These are phyloP conservation scores for Periglandula ipomoeae DNA, from an alignment of 2,329 filamentous ascomycete genomes.

Conservation along the genomic window DNA sequence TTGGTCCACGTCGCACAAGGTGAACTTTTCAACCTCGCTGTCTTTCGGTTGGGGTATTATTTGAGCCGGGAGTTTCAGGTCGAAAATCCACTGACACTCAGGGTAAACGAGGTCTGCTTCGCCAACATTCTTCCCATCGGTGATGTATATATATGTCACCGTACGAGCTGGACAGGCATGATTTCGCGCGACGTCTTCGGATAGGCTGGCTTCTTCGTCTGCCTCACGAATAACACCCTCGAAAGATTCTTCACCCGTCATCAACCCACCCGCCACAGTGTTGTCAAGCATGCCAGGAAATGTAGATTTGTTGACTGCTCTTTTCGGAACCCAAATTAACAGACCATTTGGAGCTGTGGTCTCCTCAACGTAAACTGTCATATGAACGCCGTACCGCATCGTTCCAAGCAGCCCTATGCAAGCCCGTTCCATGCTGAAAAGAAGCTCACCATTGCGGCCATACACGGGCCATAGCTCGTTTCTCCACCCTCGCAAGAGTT, in stretches of 20 bases:
- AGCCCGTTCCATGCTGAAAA: slow-evolving; percentile 70
- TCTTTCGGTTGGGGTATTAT: slow-evolving; percentile 70
- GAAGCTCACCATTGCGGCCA: slow-evolving; percentile 47
- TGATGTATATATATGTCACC: slow-evolving; percentile 78
- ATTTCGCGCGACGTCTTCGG: slow-evolving; percentile 57
- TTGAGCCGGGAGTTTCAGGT: slow-evolving; percentile 64
- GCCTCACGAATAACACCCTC: slow-evolving; percentile 80
- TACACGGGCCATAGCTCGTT: slow-evolving; percentile 76
- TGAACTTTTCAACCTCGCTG: slow-evolving; percentile 80
- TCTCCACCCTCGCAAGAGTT: slow-evolving; percentile 69
- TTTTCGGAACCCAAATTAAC: slow-evolving; percentile 75
- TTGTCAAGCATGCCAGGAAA: slow-evolving; percentile 94
- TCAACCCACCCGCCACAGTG: slow-evolving; percentile 72
- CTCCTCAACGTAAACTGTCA: slow-evolving; percentile 60
- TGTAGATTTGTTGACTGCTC: slow-evolving; percentile 70
- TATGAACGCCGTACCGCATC: slow-evolving; percentile 71
- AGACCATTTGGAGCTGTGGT: slow-evolving; percentile 41
- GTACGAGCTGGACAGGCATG: slow-evolving; percentile 53
- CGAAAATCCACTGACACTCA: slow-evolving; percentile 86
- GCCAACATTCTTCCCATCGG: slow-evolving; percentile 66
- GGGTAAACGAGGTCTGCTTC: slow-evolving; percentile 79
- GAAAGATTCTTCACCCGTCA: slow-evolving; percentile 69
- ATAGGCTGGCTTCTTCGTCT: slow-evolving; percentile 78
- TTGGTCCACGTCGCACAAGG: slow-evolving; percentile 67
- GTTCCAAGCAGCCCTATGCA: slow-evolving; percentile 67